A percentile compares a stretch with the other conserved stretches of the same genome.
Conservation (phyloP, 495 filamentous ascomycete genomes). For the Copromyces sp. region DNA sequence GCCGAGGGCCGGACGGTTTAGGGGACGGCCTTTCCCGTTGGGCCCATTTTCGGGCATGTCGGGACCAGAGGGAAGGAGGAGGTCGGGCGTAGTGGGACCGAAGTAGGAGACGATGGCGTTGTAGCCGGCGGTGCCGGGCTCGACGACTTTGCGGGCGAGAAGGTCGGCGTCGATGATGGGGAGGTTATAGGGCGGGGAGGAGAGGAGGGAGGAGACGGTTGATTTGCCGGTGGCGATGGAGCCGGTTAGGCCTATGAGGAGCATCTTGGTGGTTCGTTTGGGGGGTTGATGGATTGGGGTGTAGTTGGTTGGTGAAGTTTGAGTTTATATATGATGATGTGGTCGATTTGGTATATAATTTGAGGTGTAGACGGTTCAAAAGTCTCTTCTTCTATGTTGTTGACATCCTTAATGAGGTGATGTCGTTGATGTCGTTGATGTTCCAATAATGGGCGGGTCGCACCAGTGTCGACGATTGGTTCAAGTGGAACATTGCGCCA, state of each 20-base stretch:
- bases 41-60: constrained; percentile 33
- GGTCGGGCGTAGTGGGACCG: constrained; percentile 66
- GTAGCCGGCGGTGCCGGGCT: constrained; percentile 79
- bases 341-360: background rate
- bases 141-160: constrained; percentile 81
- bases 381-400: background rate
- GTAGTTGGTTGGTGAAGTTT: background rate
- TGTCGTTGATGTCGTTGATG: background rate
- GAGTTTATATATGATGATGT: background rate
- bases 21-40: constrained; percentile 47
- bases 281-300: background rate
- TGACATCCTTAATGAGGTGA: background rate
- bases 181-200: constrained; percentile 66
- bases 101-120: constrained; percentile 71
- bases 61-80: constrained; percentile 49
- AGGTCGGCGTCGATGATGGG: constrained; percentile 94
- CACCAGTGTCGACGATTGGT: background rate
- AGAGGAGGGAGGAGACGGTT: constrained; percentile 79
- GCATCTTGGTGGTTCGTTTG: constrained; percentile 47
- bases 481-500: background rate
- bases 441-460: background rate
- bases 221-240: constrained; percentile 98
- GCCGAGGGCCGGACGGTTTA: constrained; percentile 82
- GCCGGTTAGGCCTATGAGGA: constrained; percentile 91
- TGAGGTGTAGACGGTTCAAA: background rate